A percentile compares a stretch with the other conserved stretches of the same genome.
Evolutionary conservation across 345 rosid species (phyloP).

Genomic region (Pistacia vera): DNA sequence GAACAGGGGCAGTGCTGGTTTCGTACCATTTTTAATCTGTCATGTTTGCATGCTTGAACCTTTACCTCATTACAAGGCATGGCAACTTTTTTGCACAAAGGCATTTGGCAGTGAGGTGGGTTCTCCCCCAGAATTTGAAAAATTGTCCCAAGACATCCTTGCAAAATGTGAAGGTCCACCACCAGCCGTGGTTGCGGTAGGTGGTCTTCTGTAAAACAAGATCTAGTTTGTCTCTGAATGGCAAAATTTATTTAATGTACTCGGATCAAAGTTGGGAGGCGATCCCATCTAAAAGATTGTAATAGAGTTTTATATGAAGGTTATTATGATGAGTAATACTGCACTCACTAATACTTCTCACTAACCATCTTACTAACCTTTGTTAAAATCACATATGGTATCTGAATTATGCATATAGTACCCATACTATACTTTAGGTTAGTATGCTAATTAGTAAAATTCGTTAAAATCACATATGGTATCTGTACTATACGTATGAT

Average conservation of each 20-base stretch:
- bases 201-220: slow-evolving; percentile 4
- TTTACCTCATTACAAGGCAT: too few relatives aligned
- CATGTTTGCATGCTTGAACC: too few relatives aligned
- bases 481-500: too few relatives aligned
- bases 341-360: too few relatives aligned
- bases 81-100: too few relatives aligned
- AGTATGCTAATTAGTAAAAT: too few relatives aligned
- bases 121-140: slow-evolving; percentile 15
- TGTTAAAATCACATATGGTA: too few relatives aligned
- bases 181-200: slow-evolving; percentile 19
- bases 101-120: too few relatives aligned
- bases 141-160: not conserved
- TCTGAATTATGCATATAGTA: too few relatives aligned
- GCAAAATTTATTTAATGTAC: not conserved
- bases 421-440: too few relatives aligned
- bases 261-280: slow-evolving; percentile 1
- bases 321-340: slow-evolving; percentile 23
- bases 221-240: not conserved
- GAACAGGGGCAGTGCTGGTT: not conserved
- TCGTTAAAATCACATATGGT: too few relatives aligned
- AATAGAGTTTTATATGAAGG: slow-evolving; percentile 8
- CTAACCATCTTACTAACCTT: too few relatives aligned
- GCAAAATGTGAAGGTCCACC: slow-evolving; percentile 25
- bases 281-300: not conserved
- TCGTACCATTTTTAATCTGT: not conserved